Percentiles rank a stretch among this genome's conserved stretches.
These are phyloP conservation scores for Rhizoclosmatium sp. DNA, from an alignment of 192 early-diverging fungal genomes.

Conservation along the genomic window DNA sequence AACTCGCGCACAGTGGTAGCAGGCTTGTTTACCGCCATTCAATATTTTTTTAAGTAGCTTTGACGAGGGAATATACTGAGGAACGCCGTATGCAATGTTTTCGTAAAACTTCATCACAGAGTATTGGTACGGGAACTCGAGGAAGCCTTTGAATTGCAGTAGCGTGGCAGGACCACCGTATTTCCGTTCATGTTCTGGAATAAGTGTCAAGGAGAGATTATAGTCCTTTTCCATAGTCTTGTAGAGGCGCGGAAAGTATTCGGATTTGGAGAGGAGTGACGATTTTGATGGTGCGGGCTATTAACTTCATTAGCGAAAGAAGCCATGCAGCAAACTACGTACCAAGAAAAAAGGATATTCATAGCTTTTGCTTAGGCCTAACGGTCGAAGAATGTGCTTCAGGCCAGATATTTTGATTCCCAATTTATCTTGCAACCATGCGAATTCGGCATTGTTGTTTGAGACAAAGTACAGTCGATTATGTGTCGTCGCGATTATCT, in stretches of 20 bases:
- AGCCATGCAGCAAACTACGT: background rate
- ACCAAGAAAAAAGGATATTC: conserved; percentile 27
- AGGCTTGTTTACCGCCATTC: background rate
- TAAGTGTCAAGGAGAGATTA: conserved; percentile 19
- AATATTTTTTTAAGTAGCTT: conserved; percentile 14
- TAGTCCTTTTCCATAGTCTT: conserved; percentile 12
- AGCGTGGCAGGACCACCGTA: conserved; percentile 33
- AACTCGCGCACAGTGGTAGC: conserved; percentile 19
- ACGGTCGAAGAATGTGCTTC: background rate
- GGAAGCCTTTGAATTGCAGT: conserved; percentile 28
- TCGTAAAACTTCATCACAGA: conserved; percentile 42
- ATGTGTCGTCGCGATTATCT: background rate
- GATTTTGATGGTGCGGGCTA: background rate
- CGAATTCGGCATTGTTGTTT: conserved; percentile 32
- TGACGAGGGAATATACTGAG: conserved; percentile 17
- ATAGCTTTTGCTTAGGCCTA: conserved; percentile 12
- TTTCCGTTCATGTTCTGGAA: conserved; percentile 15
- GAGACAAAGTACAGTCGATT: conserved; percentile 24
- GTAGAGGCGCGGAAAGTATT: conserved; percentile 14
- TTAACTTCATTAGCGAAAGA: background rate
- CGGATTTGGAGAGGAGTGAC: background rate
- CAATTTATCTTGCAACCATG: conserved; percentile 5
- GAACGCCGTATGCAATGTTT: conserved; percentile 35
- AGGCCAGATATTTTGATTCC: conserved; percentile 1
- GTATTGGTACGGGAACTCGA: conserved; percentile 38